Base-by-base conservation (phyloP, 1,284 basidiomycete genomes). In the Apiotrichum porosum region DNA sequence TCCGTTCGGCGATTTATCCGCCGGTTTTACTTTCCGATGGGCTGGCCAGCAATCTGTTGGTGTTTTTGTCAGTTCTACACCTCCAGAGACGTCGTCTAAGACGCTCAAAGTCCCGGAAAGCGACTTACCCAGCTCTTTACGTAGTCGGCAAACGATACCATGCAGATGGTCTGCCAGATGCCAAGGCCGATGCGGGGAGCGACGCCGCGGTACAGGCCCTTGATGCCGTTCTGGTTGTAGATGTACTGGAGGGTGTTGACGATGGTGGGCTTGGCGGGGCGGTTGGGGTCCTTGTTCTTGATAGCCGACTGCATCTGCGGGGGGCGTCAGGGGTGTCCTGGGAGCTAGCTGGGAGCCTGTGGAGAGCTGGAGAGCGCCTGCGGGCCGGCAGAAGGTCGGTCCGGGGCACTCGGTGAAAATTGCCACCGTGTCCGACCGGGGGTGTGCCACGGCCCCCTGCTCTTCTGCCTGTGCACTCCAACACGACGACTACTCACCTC, bases 81-180 rank as follows among this genome's bases (percentile, higher is more conserved):
- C n/a, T n/a, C n/a, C n/a, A n/a, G n/a, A n/a, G n/a, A n/a, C n/a
- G n/a, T n/a, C n/a, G n/a, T n/a, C n/a, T n/a, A n/a, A n/a, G n/a
- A n/a, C n/a, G n/a, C n/a, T n/a, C n/a, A n/a, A n/a, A n/a, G n/a
- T n/a, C n/a, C n/a, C n/a, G n/a, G n/a, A n/a, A n/a, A n/a, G n/a
- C n/a, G n/a, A n/a, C n/a, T n/a, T n/a, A n/a, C n/a, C n/a, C n/a
- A n/a, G n/a, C n/a, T n/a, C 40, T 53, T 53, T 58, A 95, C 91
- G 66, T 92, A 92, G 75, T 97, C 93, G 14, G 92, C 91, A 58
- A 97, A 88, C 18, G 87, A 90, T 57, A 97, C 93, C 93, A 97
- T 97, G 79, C 92, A 97, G 57, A 97, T 65, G 12, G 69, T 69
- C 52, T 72, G 71, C 75, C 73, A 73, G 42, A 67, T 62, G 40